Evolutionary conservation across 768 basidiomycete species (phyloP), one percentile per base, ranked within the genome.

Genomic region (Suillus fuscotomentosus): DNA sequence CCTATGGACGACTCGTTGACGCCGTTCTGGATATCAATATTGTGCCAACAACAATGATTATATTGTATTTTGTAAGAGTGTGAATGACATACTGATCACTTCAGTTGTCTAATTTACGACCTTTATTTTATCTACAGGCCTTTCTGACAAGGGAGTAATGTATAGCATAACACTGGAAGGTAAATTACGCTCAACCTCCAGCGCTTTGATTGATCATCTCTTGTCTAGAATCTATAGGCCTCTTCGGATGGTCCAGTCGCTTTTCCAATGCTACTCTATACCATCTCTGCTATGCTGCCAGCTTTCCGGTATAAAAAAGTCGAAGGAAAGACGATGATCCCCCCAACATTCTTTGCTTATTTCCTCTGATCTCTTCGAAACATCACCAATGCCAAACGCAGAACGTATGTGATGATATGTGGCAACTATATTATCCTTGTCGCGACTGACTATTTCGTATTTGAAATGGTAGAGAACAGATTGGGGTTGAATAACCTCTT

Each of bases 401-500:
- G 24, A 41, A 24, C 15, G 56, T 57, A 41, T 41, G 56, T 27
- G 8, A 10, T 57, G 0, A 4, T 41, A 15, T 57, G 17, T 8
- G 10, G 9, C 9, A 41, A 39, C 15, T 5, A 9, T 22, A 22
- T 22, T 56, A n/a, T 56, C 7, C 50, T 54, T 34, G 10, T 20
- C 11, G 34, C 39, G 15, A 24, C 56, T 57, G 39, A 57, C 56
- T 39, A 15, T 20, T 39, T 38, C 11, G 5, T 24, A 10, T 57
- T 22, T 57, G 8, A 14, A 17, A 24, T 39, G 14, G 9, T 17
- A 57, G 56, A 57, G 15, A 41, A 41, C 38, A 57, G 73, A 20
- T 67, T 75, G 73, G 64, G 69, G 47, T 53, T 75, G 38, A 75
- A 75, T 60, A 75, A 75, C 69, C 75, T 53, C 41, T 73, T 76